Evolutionary conservation across 2,329 filamentous ascomycete species (phyloP).

Genomic region (Cryphonectria parasitica): DNA sequence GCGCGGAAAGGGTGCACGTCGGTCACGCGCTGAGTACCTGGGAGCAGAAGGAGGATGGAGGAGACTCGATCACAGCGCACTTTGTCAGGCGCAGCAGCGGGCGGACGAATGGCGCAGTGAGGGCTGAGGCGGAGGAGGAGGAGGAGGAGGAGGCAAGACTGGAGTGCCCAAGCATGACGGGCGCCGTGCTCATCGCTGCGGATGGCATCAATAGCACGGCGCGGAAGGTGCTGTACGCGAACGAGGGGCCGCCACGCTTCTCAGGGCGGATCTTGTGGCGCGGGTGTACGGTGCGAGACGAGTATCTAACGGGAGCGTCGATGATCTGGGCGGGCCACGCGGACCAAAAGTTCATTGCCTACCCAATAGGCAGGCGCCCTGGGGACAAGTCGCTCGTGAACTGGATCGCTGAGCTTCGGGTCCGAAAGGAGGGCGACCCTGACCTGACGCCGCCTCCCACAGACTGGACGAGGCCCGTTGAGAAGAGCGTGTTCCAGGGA

Average conservation of each 20-base stretch:
- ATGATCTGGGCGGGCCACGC: conserved; percentile 53
- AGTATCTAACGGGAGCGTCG: conserved; percentile 46
- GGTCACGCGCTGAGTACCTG: conserved; percentile 44
- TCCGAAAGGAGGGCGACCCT: conserved; percentile 44
- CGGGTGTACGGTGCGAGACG: conserved; percentile 45
- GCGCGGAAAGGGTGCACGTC: conserved; percentile 42
- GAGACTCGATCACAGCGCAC: conserved; percentile 41
- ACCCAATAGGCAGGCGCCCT: conserved; percentile 46
- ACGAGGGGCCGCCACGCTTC: conserved; percentile 49
- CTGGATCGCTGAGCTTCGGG: conserved; percentile 51
- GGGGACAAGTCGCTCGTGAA: conserved; percentile 47
- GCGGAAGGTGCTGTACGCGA: conserved; percentile 45
- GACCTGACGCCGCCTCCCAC: conserved; percentile 48
- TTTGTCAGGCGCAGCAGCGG: conserved; percentile 37
- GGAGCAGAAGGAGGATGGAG: conserved; percentile 38
- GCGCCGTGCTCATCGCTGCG: conserved; percentile 44
- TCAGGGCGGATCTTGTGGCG: conserved; percentile 51
- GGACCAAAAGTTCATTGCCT: conserved; percentile 52
- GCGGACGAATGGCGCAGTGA: background rate
- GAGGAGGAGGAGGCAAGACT: conserved; percentile 30
- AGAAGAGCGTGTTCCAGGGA: conserved; percentile 44
- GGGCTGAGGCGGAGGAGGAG: background rate
- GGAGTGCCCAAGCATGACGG: conserved; percentile 37
- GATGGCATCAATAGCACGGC: conserved; percentile 51
- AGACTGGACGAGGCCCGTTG: conserved; percentile 48